Evolutionary conservation across 2,329 filamentous ascomycete species (phyloP), one percentile per base, ranked within the genome.

Genomic region (Amesomyces nigricolor): DNA sequence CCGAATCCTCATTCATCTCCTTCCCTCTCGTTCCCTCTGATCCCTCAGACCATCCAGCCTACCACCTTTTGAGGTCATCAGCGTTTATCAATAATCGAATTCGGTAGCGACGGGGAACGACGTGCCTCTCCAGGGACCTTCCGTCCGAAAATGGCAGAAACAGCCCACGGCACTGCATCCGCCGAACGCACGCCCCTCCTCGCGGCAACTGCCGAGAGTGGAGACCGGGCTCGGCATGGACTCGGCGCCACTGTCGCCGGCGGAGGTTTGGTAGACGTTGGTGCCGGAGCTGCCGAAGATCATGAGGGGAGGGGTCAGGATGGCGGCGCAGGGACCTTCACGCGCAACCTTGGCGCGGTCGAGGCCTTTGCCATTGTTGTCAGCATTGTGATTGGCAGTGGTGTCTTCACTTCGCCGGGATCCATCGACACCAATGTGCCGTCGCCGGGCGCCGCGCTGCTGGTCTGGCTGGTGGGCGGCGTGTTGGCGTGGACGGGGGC

Each of bases 401-500:
- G 83, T 35, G 78, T 86, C 16, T 86, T 86, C 61, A 84, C 83
- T 0, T 85, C 82, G 1, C 82, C 82, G 0, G 80, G 81, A 0
- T 76, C 81, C 10, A 82, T 86, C 56, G 81, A 85, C 62, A 77
- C 77, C 14, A 83, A 85, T 60, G 81, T 85, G 2, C 80, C 81
- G 0, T 85, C 82, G 0, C 82, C 82, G 0, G 82, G 79, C 8
- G 71, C 73, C 1, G 80, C 81, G 2, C 63, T 86, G 37, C 62
- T 81, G 2, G 75, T 85, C 7, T 86, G 83, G 83, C 71, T 83
- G 1, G 69, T 85, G 10, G 82, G 80, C 16, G 82, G 83, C 1
- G 65, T 84, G 0, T 70, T 86, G 19, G 82, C 82, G 0, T 86
- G 82, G 83, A 82, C 81, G 0, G 83, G 83, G 3, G 82, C 82